These are phyloP conservation scores for Cytospora chrysosperma DNA, from an alignment of 2,329 filamentous ascomycete genomes.

Conservation along the genomic window DNA sequence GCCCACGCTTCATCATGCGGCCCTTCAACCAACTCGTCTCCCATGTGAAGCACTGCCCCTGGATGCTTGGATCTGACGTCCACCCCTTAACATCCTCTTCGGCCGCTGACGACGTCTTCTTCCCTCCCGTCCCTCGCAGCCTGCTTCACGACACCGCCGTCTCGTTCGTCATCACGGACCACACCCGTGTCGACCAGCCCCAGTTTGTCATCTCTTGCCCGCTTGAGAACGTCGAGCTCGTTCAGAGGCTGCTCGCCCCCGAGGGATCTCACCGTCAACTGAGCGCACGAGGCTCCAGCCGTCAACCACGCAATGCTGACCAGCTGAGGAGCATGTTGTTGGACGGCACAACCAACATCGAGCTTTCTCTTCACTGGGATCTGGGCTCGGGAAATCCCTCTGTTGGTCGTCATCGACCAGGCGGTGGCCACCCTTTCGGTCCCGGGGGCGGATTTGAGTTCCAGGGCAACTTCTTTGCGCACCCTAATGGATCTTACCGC, in stretches of 20 bases:
- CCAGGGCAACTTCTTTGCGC: background rate
- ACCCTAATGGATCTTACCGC: background rate
- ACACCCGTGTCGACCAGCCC: slow-evolving; percentile 19
- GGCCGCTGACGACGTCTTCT: slow-evolving; percentile 1
- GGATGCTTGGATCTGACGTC: slow-evolving; percentile 6
- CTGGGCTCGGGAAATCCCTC: background rate
- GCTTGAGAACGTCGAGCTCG: slow-evolving; percentile 18
- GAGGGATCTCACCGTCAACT: slow-evolving; percentile 9
- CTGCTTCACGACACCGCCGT: slow-evolving; percentile 18
- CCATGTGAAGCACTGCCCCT: slow-evolving; percentile 18
- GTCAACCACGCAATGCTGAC: slow-evolving; percentile 7
- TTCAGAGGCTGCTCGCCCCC: slow-evolving; percentile 12
- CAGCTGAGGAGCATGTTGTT: slow-evolving; percentile 22
- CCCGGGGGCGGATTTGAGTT: background rate
- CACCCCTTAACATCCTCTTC: background rate
- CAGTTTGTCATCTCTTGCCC: slow-evolving; percentile 22
- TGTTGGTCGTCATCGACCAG: background rate
- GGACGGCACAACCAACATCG: slow-evolving; percentile 22
- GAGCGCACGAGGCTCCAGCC: slow-evolving; percentile 14
- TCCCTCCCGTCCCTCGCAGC: slow-evolving; percentile 16
- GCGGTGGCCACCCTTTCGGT: background rate
- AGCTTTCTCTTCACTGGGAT: slow-evolving; percentile 8
- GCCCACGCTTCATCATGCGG: background rate
- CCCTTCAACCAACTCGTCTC: slow-evolving; percentile 14
- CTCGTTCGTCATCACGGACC: slow-evolving; percentile 21